A percentile compares a stretch with the other conserved stretches of the same genome.
Conservation (phyloP, 1,284 basidiomycete species). For the Puccinia polysora region DNA sequence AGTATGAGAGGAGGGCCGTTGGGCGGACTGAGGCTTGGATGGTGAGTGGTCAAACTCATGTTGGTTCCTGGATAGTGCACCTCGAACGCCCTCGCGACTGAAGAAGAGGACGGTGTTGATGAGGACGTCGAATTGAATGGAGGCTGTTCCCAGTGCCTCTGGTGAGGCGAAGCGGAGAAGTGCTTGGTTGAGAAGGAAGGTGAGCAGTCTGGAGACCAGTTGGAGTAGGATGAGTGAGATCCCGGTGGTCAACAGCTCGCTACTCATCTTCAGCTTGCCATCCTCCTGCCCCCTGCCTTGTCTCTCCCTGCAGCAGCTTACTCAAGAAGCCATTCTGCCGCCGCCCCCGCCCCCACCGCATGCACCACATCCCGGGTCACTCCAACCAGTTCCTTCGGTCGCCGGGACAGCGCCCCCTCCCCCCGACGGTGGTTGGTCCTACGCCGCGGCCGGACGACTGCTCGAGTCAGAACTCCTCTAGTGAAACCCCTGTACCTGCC, state of each 20-base stretch:
- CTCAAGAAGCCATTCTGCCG: background rate
- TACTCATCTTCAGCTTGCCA: background rate
- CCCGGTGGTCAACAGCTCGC: conserved; percentile 57
- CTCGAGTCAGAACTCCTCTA: no score
- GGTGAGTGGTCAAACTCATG: conserved; percentile 48
- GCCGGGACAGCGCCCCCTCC: no score
- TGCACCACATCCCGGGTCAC: no score
- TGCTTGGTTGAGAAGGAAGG: conserved; percentile 81
- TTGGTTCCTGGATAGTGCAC: conserved; percentile 61
- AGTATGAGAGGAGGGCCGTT: no score
- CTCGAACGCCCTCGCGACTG: conserved; percentile 81
- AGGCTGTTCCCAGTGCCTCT: conserved; percentile 75
- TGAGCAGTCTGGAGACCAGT: conserved; percentile 72
- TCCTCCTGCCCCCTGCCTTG: background rate
- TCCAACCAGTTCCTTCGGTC: no score
- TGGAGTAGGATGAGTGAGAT: conserved; percentile 82
- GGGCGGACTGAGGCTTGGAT: no score
- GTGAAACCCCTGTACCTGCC: no score
- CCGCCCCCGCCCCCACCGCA: no score
- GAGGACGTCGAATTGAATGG: conserved; percentile 78
- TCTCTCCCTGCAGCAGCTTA: no score
- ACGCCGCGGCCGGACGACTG: no score
- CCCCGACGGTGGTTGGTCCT: no score
- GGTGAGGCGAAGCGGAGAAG: conserved; percentile 80
- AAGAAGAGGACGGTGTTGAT: conserved; percentile 86